A percentile compares a stretch with the other conserved stretches of the same genome.
Conservation (phyloP, 1,139 yeast genomes). For the Blastobotrys niveus region DNA sequence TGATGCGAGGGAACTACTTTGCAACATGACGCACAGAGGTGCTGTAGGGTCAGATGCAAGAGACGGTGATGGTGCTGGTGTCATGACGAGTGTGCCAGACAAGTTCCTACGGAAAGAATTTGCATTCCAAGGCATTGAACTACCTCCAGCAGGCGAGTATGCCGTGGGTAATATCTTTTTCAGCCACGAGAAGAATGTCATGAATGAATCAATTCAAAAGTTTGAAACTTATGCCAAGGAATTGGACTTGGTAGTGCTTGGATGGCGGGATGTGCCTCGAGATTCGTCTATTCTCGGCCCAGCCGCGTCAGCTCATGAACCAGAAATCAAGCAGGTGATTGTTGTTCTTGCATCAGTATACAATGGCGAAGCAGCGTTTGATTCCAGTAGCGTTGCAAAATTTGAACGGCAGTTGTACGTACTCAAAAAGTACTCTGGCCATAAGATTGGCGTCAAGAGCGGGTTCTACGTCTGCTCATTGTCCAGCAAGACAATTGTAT, state of each 20-base stretch:
- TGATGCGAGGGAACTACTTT: slow-evolving; percentile 74
- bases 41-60: slow-evolving; percentile 94
- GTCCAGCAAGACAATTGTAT: slow-evolving; percentile 82
- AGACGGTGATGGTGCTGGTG: slow-evolving; percentile 99
- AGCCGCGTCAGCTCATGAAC: slow-evolving; percentile 91
- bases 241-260: slow-evolving; percentile 75
- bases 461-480: slow-evolving; percentile 97
- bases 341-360: slow-evolving; percentile 61
- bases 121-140: slow-evolving; percentile 49
- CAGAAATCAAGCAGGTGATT: slow-evolving; percentile 81
- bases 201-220: slow-evolving; percentile 62
- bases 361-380: slow-evolving; percentile 47
- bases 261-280: slow-evolving; percentile 95
- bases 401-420: slow-evolving; percentile 83
- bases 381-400: slow-evolving; percentile 49
- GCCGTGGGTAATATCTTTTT: slow-evolving; percentile 94
- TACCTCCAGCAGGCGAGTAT: slow-evolving; percentile 79
- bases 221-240: slow-evolving; percentile 76
- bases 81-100: slow-evolving; percentile 88
- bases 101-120: slow-evolving; percentile 80
- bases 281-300: slow-evolving; percentile 92
- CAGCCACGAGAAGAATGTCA: slow-evolving; percentile 64
- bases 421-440: slow-evolving; percentile 83
- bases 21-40: slow-evolving; percentile 99
- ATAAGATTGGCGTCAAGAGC: slow-evolving; percentile 86